Conservation (phyloP, 768 basidiomycete species). For the Hemileccinum impolitum region DNA sequence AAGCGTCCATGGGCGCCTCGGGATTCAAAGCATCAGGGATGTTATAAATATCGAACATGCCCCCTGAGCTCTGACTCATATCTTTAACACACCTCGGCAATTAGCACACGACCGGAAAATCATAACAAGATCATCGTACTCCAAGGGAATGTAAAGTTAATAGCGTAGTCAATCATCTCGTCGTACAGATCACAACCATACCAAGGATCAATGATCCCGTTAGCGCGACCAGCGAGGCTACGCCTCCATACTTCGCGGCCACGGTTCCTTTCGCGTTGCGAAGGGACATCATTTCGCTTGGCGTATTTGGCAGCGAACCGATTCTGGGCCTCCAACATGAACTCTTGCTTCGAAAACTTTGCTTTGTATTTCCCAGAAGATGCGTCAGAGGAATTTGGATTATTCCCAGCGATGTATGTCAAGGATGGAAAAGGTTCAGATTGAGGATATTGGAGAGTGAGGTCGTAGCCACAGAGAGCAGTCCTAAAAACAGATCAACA, state of each 20-base stretch:
- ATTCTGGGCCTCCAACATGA: slow-evolving; percentile 20
- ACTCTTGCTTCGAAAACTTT: slow-evolving; percentile 15
- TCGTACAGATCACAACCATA: slow-evolving; percentile 65
- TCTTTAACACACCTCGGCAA: slow-evolving; percentile 3
- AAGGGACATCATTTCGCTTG: slow-evolving; percentile 19
- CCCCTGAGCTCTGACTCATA: slow-evolving; percentile 23
- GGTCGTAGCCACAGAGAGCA: slow-evolving; percentile 59
- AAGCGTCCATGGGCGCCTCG: slow-evolving; percentile 45
- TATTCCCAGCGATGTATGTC: slow-evolving; percentile 14
- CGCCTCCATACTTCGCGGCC: slow-evolving; percentile 38
- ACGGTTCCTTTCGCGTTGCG: slow-evolving; percentile 26
- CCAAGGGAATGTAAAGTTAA: slow-evolving; percentile 70
- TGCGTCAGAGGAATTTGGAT: neutral
- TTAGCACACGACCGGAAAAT: slow-evolving; percentile 7
- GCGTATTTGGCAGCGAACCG: slow-evolving; percentile 21
- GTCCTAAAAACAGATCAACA: slow-evolving; percentile 36
- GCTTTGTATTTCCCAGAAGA: slow-evolving; percentile 16
- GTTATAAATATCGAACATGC: slow-evolving; percentile 48
- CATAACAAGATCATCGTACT: slow-evolving; percentile 28
- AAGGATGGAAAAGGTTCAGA: slow-evolving; percentile 44
- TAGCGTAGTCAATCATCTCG: slow-evolving; percentile 66
- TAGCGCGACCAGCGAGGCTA: slow-evolving; percentile 44
- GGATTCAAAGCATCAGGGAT: slow-evolving; percentile 56
- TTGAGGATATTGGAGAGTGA: slow-evolving; percentile 71
- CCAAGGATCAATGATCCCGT: slow-evolving; percentile 58